Conservation (phyloP, 176 grass and related monocot genomes). For the Secale cereale region DNA sequence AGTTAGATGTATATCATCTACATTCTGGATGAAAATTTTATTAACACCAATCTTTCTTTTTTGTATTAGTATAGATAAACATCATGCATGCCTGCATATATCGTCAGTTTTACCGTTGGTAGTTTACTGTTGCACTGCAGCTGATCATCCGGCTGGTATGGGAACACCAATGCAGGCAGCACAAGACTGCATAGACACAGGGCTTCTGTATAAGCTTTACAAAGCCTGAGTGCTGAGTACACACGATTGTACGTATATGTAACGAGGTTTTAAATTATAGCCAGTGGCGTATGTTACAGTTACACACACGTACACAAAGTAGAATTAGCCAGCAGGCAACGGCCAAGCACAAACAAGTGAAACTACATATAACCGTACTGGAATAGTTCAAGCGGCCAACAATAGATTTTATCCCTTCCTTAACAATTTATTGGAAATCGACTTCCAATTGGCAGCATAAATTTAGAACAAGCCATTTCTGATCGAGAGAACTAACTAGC, state of each 20-base stretch:
- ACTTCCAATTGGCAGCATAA: background rate
- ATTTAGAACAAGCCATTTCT: background rate
- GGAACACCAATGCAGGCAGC: background rate
- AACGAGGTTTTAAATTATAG: background rate
- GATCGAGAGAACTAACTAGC: background rate
- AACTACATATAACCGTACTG: background rate
- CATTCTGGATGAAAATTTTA: no score
- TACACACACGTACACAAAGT: background rate
- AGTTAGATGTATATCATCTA: no score
- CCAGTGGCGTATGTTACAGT: background rate
- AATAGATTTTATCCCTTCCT: background rate
- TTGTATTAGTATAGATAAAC: no score
- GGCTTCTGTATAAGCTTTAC: background rate
- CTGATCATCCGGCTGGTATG: no score
- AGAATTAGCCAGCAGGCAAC: background rate
- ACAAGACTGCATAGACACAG: background rate
- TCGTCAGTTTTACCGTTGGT: no score
- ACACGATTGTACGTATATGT: background rate
- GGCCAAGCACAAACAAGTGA: background rate
- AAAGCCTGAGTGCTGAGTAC: background rate
- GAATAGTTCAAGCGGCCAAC: background rate
- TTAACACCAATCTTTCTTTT: no score
- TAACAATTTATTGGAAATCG: background rate
- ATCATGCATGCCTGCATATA: no score
- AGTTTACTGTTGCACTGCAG: no score